Evolutionary conservation across 805 yeast species (phyloP).

Genomic region (Kodamaea hsintzibuensis): DNA sequence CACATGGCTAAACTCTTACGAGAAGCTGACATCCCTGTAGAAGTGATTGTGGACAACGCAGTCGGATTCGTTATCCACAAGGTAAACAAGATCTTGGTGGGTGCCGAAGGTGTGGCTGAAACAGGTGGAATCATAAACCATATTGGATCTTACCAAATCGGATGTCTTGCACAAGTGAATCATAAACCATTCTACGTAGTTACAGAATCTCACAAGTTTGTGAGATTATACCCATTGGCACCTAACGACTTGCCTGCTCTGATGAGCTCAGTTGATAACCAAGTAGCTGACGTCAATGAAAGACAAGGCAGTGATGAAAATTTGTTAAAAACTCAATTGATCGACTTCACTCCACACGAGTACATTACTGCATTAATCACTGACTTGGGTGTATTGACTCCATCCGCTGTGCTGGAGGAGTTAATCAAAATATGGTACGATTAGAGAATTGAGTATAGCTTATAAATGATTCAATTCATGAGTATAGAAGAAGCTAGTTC

Average conservation of each 20-base stretch:
- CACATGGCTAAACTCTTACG: slow-evolving; percentile 69
- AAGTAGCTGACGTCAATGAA: slow-evolving; percentile 14
- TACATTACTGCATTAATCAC: slow-evolving; percentile 94
- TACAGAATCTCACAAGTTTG: slow-evolving; percentile 94
- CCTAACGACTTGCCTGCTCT: slow-evolving; percentile 82
- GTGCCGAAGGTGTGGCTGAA: slow-evolving; percentile 99
- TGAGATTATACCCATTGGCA: slow-evolving; percentile 90
- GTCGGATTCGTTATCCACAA: slow-evolving; percentile 91
- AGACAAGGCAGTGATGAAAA: slow-evolving; percentile 21
- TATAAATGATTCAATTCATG: too few species aligned
- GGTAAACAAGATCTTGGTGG: slow-evolving; percentile 91
- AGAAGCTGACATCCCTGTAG: slow-evolving; percentile 78
- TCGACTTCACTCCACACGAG: slow-evolving; percentile 96
- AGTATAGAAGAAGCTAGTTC: neutral
- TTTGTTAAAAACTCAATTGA: slow-evolving; percentile 36
- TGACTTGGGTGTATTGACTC: slow-evolving; percentile 94
- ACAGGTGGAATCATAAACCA: slow-evolving; percentile 97
- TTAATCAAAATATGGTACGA: slow-evolving; percentile 98
- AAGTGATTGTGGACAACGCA: slow-evolving; percentile 86
- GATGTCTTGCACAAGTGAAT: slow-evolving; percentile 85
- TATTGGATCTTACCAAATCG: slow-evolving; percentile 92
- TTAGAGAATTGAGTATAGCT: slow-evolving; percentile 31
- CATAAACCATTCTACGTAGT: slow-evolving; percentile 93
- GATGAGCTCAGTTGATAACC: slow-evolving; percentile 15
- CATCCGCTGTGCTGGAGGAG: slow-evolving; percentile 98